Evolutionary conservation across 2,329 filamentous ascomycete species (phyloP), one percentile per base, ranked within the genome.

Genomic region (Pseudofabraea citricarpa): DNA sequence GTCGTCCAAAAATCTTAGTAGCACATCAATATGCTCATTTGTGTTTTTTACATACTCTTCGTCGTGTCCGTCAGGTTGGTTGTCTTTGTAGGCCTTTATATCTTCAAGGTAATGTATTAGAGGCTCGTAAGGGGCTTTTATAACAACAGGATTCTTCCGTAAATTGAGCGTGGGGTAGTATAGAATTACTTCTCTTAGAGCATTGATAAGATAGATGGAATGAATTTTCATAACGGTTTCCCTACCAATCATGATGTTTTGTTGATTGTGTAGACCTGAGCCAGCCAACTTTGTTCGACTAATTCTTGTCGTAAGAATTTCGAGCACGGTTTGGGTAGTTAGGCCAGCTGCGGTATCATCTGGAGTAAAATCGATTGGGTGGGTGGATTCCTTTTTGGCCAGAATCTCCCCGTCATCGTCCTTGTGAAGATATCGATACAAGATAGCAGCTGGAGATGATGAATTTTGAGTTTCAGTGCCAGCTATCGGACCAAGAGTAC

Each of bases 81-180:
- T 36, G 3, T 20, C 26, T 21, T 43, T 43, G 40, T 47, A 47
- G 15, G 21, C 36, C 23, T 43, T 37, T 12, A 50, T 16, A 13
- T 45, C 45, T 31, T 48, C 38, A 41, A 44, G 38, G 33, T 48
- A 40, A 36, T 50, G 47, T 13, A 64, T 29, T 56, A 67, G 29
- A 48, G 69, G 9, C 66, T 67, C 2, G 47, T 54, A 39, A 69
- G 69, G 67, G 18, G 13, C 18, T 19, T 18, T 16, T 10, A 35
- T 16, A 6, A 10, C 18, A 5, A 35, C 13, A 5, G 13, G 13
- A 13, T 35, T 18, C 5, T 19, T 35, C 5, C 10, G 15, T 18
- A 35, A 19, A 5, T 9, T 15, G 10, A 19, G 18, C 10, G 5
- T 44, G 8, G 51, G 51, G 20, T 49, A 52, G 22, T 52, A 54